Percentiles rank a stretch among this genome's conserved stretches.
These are phyloP conservation scores for Lentinula novae-zelandiae DNA, from an alignment of 1,284 basidiomycete genomes.

Conservation along the genomic window DNA sequence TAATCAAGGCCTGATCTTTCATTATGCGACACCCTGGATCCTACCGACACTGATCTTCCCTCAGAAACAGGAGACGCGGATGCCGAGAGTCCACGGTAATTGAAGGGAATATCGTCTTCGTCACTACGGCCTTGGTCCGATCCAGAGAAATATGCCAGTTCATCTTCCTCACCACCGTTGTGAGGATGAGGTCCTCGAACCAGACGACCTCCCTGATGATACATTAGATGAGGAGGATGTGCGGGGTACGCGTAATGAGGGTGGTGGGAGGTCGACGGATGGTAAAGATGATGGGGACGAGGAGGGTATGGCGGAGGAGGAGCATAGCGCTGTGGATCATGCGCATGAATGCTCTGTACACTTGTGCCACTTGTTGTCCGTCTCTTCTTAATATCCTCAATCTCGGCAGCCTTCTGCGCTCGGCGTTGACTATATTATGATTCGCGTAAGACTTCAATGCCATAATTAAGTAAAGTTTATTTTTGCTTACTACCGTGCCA, in stretches of 20 bases:
- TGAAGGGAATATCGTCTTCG: neutral
- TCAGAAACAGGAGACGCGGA: slow-evolving; percentile 1
- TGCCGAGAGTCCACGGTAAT: neutral
- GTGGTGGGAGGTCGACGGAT: neutral
- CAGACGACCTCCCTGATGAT: neutral
- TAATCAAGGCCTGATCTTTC: neutral
- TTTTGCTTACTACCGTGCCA: slow-evolving; percentile 56
- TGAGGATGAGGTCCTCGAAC: neutral
- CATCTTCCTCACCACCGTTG: neutral
- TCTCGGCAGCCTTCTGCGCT: slow-evolving; percentile 43
- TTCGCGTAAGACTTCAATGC: neutral
- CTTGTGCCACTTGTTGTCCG: neutral
- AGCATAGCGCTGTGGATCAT: neutral
- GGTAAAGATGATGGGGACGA: slow-evolving; percentile 3
- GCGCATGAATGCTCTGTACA: neutral
- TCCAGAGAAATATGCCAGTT: slow-evolving; percentile 1
- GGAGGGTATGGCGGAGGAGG: slow-evolving; percentile 4
- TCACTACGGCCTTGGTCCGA: neutral
- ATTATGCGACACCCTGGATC: neutral
- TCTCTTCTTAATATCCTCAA: slow-evolving; percentile 28
- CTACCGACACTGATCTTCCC: neutral
- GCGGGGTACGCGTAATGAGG: neutral
- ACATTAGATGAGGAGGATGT: neutral
- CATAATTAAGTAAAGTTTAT: slow-evolving; percentile 12
- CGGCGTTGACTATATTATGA: slow-evolving; percentile 40